phyloP scores from a whole-genome alignment of 176 grass and related monocot genomes.

The Phoenix dactylifera region DNA sequence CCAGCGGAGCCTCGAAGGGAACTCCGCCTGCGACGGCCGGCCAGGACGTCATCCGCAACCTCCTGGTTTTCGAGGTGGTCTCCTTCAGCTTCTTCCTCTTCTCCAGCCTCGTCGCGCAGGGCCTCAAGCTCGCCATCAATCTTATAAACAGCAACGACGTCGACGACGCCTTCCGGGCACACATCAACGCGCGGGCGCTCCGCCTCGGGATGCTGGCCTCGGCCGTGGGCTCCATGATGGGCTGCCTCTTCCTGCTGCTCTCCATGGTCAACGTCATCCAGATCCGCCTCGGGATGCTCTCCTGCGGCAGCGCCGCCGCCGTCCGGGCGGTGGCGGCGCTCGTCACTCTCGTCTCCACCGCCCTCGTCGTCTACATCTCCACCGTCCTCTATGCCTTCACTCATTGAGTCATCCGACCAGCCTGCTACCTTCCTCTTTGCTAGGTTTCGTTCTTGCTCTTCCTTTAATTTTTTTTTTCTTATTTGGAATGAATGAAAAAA shows the following conservation, averaged over 20 bases:
- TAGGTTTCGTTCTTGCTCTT: no score
- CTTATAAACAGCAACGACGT: slow-evolving; percentile 90
- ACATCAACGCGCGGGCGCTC: slow-evolving; percentile 67
- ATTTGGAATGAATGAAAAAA: no score
- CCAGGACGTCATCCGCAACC: slow-evolving; percentile 42
- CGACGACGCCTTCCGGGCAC: slow-evolving; percentile 56
- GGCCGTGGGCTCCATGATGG: slow-evolving; percentile 72
- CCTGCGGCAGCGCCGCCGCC: slow-evolving; percentile 51
- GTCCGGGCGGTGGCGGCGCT: slow-evolving; percentile 63
- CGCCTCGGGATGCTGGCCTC: slow-evolving; percentile 85
- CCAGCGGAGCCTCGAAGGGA: slow-evolving; percentile 39
- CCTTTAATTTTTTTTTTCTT: no score
- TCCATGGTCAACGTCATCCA: slow-evolving; percentile 96
- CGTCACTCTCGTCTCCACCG: slow-evolving; percentile 62
- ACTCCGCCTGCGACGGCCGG: slow-evolving; percentile 56
- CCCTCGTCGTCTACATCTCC: slow-evolving; percentile 61
- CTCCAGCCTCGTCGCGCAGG: slow-evolving; percentile 89
- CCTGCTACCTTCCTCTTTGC: no score
- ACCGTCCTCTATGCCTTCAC: slow-evolving; percentile 97
- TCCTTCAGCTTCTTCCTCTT: slow-evolving; percentile 95
- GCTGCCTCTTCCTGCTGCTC: slow-evolving; percentile 71
- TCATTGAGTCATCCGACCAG: slow-evolving; percentile 22
- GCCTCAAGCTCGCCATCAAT: slow-evolving; percentile 84
- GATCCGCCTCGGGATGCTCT: slow-evolving; percentile 76
- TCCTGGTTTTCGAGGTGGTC: slow-evolving; percentile 82